Conservation (phyloP, 1,139 yeast genomes). For the Kodamaea fungicola region DNA sequence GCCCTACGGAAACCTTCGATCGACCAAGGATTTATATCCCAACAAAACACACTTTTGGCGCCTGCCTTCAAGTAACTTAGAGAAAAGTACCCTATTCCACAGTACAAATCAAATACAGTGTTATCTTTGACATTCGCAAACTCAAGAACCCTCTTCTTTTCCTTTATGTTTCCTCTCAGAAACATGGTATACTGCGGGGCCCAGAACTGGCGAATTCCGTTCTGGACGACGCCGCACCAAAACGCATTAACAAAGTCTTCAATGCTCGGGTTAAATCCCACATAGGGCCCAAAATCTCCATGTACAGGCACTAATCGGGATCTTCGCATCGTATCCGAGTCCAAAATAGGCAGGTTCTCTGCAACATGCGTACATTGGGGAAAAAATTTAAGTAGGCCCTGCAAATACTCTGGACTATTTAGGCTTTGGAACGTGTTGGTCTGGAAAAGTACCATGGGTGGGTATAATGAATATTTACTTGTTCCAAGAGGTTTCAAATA, state of each 20-base stretch:
- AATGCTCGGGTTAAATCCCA: conserved; percentile 8
- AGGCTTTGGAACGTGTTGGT: conserved; percentile 36
- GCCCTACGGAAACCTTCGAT: conserved; percentile 66
- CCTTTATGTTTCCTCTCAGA: conserved; percentile 83
- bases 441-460: conserved; percentile 62
- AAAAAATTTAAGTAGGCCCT: conserved; percentile 15
- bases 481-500: conserved; percentile 15
- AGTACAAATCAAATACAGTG: conserved; percentile 65
- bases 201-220: conserved; percentile 78
- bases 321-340: conserved; percentile 52
- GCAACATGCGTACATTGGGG: conserved; percentile 59
- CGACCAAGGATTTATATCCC: conserved; percentile 90
- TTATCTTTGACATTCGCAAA: conserved; percentile 23
- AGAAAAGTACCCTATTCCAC: conserved; percentile 86
- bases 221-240: conserved; percentile 73
- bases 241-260: conserved; percentile 51
- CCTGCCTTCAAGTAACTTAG: conserved; percentile 59
- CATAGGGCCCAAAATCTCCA: conserved; percentile 63
- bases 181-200: conserved; percentile 87
- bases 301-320: conserved; percentile 59
- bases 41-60: conserved; percentile 58
- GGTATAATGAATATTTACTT: conserved; percentile 58
- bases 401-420: conserved; percentile 20
- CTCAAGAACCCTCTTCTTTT: conserved; percentile 62
- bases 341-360: conserved; percentile 63